Evolutionary conservation across 2,329 filamentous ascomycete genomes (phyloP).

Genomic region (Exophiala mesophila): DNA sequence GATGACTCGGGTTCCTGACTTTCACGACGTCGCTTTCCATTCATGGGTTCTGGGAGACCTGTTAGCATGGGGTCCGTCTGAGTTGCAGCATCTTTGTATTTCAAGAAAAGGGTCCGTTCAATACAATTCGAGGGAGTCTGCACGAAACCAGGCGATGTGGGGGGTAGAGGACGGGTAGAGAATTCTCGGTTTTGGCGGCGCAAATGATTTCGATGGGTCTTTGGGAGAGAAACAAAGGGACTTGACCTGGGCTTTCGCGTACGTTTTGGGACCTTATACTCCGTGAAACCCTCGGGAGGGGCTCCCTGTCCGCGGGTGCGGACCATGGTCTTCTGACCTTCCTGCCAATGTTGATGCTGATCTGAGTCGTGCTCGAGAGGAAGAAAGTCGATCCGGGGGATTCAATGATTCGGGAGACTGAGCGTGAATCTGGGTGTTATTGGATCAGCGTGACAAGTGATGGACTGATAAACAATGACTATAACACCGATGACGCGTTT

Average conservation of each 20-base stretch:
- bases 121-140: conserved; percentile 1
- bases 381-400: too few relatives aligned
- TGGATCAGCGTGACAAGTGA: too few relatives aligned
- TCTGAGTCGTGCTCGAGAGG: too few relatives aligned
- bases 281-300: conserved; percentile 19
- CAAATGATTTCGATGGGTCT: not conserved
- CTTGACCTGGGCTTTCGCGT: conserved; percentile 10
- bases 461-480: too few relatives aligned
- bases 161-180: not conserved
- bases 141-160: not conserved
- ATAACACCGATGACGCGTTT: too few relatives aligned
- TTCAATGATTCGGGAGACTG: too few relatives aligned
- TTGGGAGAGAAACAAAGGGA: not conserved
- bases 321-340: conserved; percentile 17
- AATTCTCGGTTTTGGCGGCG: not conserved
- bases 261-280: conserved; percentile 18
- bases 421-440: too few relatives aligned
- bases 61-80: conserved; percentile 18
- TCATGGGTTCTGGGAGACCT: conserved; percentile 5
- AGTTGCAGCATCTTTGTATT: conserved; percentile 10
- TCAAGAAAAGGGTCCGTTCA: not conserved
- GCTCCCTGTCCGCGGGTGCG: conserved; percentile 20
- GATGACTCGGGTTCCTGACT: conserved; percentile 8
- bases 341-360: too few relatives aligned
- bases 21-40: conserved; percentile 15